phyloP scores from a whole-genome alignment of 2,329 filamentous ascomycete genomes.

The Coniosporium tulheliwenetii region DNA sequence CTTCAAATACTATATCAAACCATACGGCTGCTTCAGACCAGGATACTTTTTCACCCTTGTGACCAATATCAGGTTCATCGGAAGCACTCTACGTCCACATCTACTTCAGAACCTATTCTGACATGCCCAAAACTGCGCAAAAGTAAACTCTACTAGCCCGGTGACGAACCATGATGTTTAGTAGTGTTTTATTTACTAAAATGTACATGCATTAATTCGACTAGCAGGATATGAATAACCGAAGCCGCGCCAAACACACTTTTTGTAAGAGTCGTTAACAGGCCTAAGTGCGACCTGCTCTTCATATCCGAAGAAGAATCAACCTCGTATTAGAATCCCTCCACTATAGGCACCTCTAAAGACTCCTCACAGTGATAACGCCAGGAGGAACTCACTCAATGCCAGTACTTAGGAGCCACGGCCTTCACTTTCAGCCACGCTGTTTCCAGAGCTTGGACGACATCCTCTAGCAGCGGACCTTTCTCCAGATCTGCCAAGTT shows the following conservation, averaged over 20 bases:
- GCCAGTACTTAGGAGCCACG: slow-evolving; percentile 17
- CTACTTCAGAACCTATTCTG: not conserved
- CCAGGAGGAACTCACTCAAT: slow-evolving; percentile 7
- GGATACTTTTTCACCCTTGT: not conserved
- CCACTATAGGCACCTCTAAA: too few relatives aligned
- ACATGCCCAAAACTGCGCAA: too few relatives aligned
- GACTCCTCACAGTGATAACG: not conserved
- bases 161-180: too few relatives aligned
- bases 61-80: not conserved
- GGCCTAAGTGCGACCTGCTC: too few relatives aligned
- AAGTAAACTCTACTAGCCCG: too few relatives aligned
- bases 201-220: too few relatives aligned
- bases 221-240: too few relatives aligned
- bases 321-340: too few relatives aligned
- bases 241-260: too few relatives aligned
- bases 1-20: not conserved
- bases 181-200: too few relatives aligned
- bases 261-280: too few relatives aligned
- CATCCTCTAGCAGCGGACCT: slow-evolving; percentile 22
- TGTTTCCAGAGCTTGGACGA: slow-evolving; percentile 21
- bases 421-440: slow-evolving; percentile 19
- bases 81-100: not conserved
- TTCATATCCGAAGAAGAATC: too few relatives aligned
- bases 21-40: not conserved
- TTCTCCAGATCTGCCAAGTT: slow-evolving; percentile 24